Base-by-base conservation (phyloP, 257 asterid genomes). In the Nicotiana paniculata region DNA sequence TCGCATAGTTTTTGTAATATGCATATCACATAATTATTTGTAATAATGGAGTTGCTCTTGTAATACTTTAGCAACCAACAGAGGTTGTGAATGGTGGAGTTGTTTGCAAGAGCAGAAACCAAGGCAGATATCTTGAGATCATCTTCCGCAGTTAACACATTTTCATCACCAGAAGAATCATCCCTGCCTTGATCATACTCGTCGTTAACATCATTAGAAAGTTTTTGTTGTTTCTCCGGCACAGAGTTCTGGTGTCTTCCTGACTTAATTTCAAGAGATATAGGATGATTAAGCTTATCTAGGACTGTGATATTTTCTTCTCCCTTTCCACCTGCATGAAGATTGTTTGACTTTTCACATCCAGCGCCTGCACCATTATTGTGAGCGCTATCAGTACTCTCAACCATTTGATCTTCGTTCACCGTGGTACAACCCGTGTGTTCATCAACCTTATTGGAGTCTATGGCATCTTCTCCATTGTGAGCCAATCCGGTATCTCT, bases 1-100 rank as follows among this genome's bases (percentile, higher is more conserved):
- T 96, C 97, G 72, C 97, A 91, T 85, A 96, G 86, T 83, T 96
- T 91, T 75, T 88, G 89, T 64, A 94, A 91, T 86, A 92, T 85
- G 88, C 83, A 82, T 85, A 94, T 46, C 81, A 93, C 90, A 89
- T 89, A 89, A 86, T 94, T 96, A 85, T 96, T 96, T 28, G 97
- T 93, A 64, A 83, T 83, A 83, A 83, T 81, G 58, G 97, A 93
- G 90, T 96, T 96, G 90, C 90, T 90, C 88, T 90, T 93, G 84
- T 94, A 96, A 81, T 88, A 92, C 89, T 90, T 92, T 77, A 96
- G 93, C 89, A 96, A 83, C 99, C 99, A 96, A 82, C 99, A 94
- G 80, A 94, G 81, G 70, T 92, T 96, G 86, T 90, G 90, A 82
- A 93, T 86, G 37, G 95, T 86, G 81, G 81, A 84, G 90, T 89